Evolutionary conservation across 768 basidiomycete species (phyloP).

Genomic region (Asterophora lycoperdoides): DNA sequence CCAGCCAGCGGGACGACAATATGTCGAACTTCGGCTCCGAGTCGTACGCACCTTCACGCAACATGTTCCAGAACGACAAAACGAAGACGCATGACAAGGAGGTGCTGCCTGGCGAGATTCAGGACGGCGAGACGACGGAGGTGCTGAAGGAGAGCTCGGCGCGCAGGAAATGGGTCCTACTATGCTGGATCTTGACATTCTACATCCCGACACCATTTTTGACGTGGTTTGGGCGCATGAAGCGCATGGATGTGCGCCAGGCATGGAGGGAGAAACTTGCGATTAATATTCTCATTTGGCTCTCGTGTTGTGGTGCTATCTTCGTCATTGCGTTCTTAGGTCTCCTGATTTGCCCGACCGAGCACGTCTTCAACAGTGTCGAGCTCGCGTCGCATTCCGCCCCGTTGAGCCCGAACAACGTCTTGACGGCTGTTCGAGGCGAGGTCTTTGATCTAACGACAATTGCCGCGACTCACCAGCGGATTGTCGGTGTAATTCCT

Average conservation of each 20-base stretch:
- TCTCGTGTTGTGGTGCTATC: conserved; percentile 80
- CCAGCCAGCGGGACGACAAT: conserved; percentile 73
- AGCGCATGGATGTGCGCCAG: conserved; percentile 87
- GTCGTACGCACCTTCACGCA: conserved; percentile 88
- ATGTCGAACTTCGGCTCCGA: conserved; percentile 85
- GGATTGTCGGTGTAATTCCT: conserved; percentile 69
- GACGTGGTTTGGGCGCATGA: conserved; percentile 81
- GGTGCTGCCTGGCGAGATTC: conserved; percentile 75
- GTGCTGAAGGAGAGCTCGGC: conserved; percentile 79
- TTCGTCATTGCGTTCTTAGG: conserved; percentile 93
- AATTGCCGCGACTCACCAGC: conserved; percentile 62
- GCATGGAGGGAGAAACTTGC: conserved; percentile 98
- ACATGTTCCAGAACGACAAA: conserved; percentile 89
- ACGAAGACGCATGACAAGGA: conserved; percentile 71
- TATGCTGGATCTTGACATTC: conserved; percentile 89
- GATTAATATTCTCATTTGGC: conserved; percentile 94
- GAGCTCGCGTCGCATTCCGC: conserved; percentile 77
- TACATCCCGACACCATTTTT: conserved; percentile 80
- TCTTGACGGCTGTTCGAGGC: conserved; percentile 81
- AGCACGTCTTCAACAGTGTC: conserved; percentile 79
- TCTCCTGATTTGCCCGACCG: conserved; percentile 86
- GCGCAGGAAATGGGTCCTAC: conserved; percentile 79
- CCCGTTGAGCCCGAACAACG: conserved; percentile 61
- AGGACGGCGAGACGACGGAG: conserved; percentile 86
- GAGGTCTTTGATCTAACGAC: conserved; percentile 88